These are phyloP conservation scores for Suillus subluteus DNA, from an alignment of 768 basidiomycete species.

Conservation along the genomic window DNA sequence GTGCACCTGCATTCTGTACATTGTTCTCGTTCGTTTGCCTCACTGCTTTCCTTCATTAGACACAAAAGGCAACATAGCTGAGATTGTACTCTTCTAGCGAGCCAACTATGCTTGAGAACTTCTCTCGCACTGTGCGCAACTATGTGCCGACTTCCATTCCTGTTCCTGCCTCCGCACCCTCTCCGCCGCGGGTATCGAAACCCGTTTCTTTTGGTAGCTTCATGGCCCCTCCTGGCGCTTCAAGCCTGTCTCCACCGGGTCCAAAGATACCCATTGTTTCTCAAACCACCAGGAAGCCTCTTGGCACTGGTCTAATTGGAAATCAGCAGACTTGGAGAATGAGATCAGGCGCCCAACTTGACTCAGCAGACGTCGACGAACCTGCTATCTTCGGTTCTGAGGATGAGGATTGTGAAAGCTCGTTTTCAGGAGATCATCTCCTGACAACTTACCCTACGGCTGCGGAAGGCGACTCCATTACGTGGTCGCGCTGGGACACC, in stretches of 20 bases:
- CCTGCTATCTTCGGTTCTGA: slow-evolving; percentile 22
- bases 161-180: slow-evolving; percentile 49
- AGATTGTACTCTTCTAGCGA: slow-evolving; percentile 37
- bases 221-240: slow-evolving; percentile 32
- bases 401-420: slow-evolving; percentile 23
- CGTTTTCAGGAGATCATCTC: slow-evolving; percentile 16
- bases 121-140: slow-evolving; percentile 55
- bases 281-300: not conserved
- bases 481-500: slow-evolving; percentile 39
- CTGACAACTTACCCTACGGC: slow-evolving; percentile 34
- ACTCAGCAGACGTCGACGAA: slow-evolving; percentile 21
- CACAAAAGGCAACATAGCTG: slow-evolving; percentile 17
- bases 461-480: slow-evolving; percentile 32
- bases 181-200: slow-evolving; percentile 52
- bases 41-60: slow-evolving; percentile 6
- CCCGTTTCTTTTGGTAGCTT: slow-evolving; percentile 53
- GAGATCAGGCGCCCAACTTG: slow-evolving; percentile 10
- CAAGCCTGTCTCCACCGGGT: slow-evolving; percentile 16
- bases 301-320: slow-evolving; percentile 2
- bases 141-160: slow-evolving; percentile 58
- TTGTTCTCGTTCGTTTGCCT: slow-evolving; percentile 1
- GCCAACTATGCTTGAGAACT: slow-evolving; percentile 51
- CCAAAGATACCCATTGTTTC: not conserved
- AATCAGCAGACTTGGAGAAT: slow-evolving; percentile 15
- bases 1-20: slow-evolving; percentile 12